Base-by-base conservation (phyloP, 495 filamentous ascomycete genomes). In the Xylaria scruposa region DNA sequence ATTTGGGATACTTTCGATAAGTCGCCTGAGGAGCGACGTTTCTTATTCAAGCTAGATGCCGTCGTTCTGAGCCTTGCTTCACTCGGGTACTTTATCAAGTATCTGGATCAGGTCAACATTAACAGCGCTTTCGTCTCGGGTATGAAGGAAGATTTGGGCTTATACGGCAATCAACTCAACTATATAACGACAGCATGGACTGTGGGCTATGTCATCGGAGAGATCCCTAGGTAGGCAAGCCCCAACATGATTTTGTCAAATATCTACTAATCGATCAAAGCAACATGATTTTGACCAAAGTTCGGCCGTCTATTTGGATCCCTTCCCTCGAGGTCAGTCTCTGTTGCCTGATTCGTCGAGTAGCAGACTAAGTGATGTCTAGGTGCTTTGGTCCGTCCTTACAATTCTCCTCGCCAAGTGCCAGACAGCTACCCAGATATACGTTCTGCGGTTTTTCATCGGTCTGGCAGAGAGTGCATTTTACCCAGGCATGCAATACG, bases 1-100 rank as follows among this genome's bases (percentile, higher is more conserved):
- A 71, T 90, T 60, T 90, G 89, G 89, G 88, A 90, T 72, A 89
- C 85, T 4, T 83, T 90, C 40, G 88, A 90, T 70, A 90, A 90
- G 73, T 84, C 88, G 1, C 85, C 87, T 0, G 85, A 88, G 62
- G 89, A 91, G 74, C 84, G 88, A 15, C 81, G 85, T 19, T 85
- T 91, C 68, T 72, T 91, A 13, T 87, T 88, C 71, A 91, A 91
- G 75, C 75, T 90, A 24, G 89, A 91, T 68, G 77, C 85, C 7
- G 84, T 83, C 0, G 81, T 91, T 60, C 72, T 91, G 24, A 86
- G 85, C 0, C 89, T 89, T 68, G 85, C 85, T 10, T 87, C 83
- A 9, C 60, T 88, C 13, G 87, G 87, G 0, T 90, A 90, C 73
- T 90, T 90, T 69, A 85, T 87, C 75, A 90, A 89, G 68, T 84